A percentile compares a stretch with the other conserved stretches of the same genome.
Evolutionary conservation across 2,329 filamentous ascomycete genomes (phyloP).

Genomic region (Rosellinia necatrix): DNA sequence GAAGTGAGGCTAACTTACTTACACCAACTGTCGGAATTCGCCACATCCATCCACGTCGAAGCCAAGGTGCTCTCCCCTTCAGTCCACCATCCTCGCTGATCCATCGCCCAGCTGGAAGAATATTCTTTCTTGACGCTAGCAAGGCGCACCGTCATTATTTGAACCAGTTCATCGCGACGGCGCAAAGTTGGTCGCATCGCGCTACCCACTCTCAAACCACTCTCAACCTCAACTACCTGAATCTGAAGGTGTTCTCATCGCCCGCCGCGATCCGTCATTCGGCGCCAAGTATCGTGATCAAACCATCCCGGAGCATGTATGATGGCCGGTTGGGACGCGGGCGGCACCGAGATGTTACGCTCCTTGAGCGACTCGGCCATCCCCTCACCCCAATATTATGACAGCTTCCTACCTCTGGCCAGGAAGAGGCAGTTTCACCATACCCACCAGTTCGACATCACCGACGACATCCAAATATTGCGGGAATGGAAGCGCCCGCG

Average conservation of each 20-base stretch:
- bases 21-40: constrained; percentile 26
- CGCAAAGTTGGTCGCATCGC: background rate
- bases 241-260: constrained; percentile 10
- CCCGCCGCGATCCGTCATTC: constrained; percentile 1
- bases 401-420: constrained; percentile 38
- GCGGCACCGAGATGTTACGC: constrained; percentile 42
- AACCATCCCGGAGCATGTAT: constrained; percentile 40
- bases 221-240: no score
- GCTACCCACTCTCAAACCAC: background rate
- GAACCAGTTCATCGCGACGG: constrained; percentile 1
- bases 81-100: background rate
- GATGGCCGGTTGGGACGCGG: constrained; percentile 43
- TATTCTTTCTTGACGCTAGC: background rate
- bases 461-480: constrained; percentile 44
- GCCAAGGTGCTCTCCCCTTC: constrained; percentile 6
- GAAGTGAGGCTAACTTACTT: constrained; percentile 37
- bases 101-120: constrained; percentile 3
- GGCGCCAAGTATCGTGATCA: constrained; percentile 19
- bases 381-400: constrained; percentile 24
- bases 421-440: constrained; percentile 48
- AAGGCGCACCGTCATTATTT: background rate
- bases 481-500: constrained; percentile 41
- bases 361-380: constrained; percentile 42
- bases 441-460: constrained; percentile 40
- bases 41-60: constrained; percentile 15